These are phyloP conservation scores for Lactarius evosmus DNA, from an alignment of 768 basidiomycete species.

Conservation along the genomic window DNA sequence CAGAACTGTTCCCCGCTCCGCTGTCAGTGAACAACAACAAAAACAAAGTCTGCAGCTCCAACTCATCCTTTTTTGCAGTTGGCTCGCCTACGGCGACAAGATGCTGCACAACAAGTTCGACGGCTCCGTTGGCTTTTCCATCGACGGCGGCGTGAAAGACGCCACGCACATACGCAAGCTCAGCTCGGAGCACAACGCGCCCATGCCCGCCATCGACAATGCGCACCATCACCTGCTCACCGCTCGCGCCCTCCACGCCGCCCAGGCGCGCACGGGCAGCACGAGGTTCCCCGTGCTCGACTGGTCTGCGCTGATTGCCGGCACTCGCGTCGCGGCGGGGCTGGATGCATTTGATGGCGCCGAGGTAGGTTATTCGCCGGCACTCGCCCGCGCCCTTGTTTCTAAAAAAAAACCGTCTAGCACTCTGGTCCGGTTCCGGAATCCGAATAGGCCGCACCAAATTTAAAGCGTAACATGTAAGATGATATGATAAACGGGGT, in stretches of 20 bases:
- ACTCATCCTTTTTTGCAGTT: conserved; percentile 34
- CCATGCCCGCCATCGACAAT: conserved; percentile 68
- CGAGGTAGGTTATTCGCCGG: conserved; percentile 31
- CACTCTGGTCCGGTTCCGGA: conserved; percentile 14
- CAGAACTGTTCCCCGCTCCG: conserved; percentile 70
- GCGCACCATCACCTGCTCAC: conserved; percentile 79
- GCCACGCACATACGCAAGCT: conserved; percentile 73
- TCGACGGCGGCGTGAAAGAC: conserved; percentile 89
- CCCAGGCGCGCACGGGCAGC: conserved; percentile 43
- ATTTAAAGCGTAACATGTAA: neutral
- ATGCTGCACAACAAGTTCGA: conserved; percentile 76
- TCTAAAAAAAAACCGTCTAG: neutral
- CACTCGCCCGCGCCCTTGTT: neutral
- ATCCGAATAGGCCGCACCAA: neutral
- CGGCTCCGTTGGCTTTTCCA: conserved; percentile 67
- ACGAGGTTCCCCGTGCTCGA: conserved; percentile 61
- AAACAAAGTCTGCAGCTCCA: neutral
- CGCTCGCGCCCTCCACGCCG: conserved; percentile 66
- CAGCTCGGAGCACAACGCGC: conserved; percentile 58
- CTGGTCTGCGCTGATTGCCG: conserved; percentile 81
- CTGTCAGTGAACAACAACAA: conserved; percentile 35
- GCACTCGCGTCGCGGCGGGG: conserved; percentile 72
- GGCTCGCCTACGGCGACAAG: conserved; percentile 58
- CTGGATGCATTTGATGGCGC: conserved; percentile 44
- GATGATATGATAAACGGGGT: neutral